phyloP scores from a whole-genome alignment of 345 rosid genomes.

The Salix exigua region DNA sequence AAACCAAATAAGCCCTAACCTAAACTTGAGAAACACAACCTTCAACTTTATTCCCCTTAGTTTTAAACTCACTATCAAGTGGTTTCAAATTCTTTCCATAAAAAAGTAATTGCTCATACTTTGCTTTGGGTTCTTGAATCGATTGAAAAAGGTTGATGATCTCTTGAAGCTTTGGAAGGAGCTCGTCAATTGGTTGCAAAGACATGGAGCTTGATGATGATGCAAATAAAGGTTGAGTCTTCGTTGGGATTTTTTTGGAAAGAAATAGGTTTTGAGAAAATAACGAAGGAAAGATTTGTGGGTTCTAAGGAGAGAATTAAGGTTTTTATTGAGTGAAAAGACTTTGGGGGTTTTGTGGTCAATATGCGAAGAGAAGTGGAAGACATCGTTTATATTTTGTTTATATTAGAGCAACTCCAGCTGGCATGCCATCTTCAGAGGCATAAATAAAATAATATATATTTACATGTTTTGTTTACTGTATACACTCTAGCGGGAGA shows the following conservation, averaged over 20 bases:
- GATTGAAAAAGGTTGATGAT: slow-evolving; percentile 80
- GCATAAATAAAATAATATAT: too few species aligned
- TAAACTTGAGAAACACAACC: slow-evolving; percentile 96
- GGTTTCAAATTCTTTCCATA: slow-evolving; percentile 73
- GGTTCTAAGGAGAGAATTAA: slow-evolving; percentile 15
- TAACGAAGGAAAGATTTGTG: slow-evolving; percentile 11
- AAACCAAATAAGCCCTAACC: slow-evolving; percentile 83
- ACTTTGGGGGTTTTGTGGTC: slow-evolving; percentile 34
- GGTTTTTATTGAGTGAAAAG: slow-evolving; percentile 10
- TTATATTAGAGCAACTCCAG: too few species aligned
- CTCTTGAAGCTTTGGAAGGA: slow-evolving; percentile 84
- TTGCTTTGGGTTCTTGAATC: slow-evolving; percentile 63
- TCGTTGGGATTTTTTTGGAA: slow-evolving; percentile 39
- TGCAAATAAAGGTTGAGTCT: slow-evolving; percentile 10
- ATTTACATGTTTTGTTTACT: too few species aligned
- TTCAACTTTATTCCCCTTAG: slow-evolving; percentile 74
- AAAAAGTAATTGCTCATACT: slow-evolving; percentile 81
- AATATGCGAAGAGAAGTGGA: slow-evolving; percentile 34
- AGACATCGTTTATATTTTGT: too few species aligned
- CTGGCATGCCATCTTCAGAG: too few species aligned
- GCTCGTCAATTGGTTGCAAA: slow-evolving; percentile 68
- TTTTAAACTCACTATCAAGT: slow-evolving; percentile 63
- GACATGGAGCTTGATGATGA: slow-evolving; percentile 38
- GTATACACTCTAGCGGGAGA: too few species aligned
- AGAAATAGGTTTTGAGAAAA: slow-evolving; percentile 31